These are phyloP conservation scores for Trametes maxima DNA, from an alignment of 768 basidiomycete genomes.

Conservation along the genomic window DNA sequence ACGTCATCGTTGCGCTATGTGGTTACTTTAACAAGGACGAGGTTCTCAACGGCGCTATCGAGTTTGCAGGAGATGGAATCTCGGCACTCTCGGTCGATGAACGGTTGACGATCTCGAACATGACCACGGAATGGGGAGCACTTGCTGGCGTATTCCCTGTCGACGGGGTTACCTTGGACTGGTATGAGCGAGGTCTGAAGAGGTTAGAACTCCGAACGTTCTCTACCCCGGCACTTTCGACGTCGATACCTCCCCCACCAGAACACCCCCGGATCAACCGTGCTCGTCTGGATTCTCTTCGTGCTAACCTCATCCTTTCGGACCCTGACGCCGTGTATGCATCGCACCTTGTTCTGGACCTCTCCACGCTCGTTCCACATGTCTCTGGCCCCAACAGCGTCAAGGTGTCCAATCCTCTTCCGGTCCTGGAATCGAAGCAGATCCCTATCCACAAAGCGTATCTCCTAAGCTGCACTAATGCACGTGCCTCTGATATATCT, in stretches of 20 bases:
- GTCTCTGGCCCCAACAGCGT: conserved; percentile 98
- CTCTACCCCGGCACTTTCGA: conserved; percentile 47
- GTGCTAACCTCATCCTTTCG: conserved; percentile 54
- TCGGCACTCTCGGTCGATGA: conserved; percentile 82
- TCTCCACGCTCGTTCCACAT: conserved; percentile 92
- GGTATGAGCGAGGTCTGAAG: conserved; percentile 79
- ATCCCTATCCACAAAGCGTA: conserved; percentile 96
- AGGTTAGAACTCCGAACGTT: conserved; percentile 81
- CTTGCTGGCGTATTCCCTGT: conserved; percentile 94
- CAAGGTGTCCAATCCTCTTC: conserved; percentile 93
- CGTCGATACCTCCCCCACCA: conserved; percentile 67
- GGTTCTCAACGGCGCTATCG: conserved; percentile 94
- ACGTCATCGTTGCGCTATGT: conserved; percentile 96
- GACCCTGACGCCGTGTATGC: conserved; percentile 82
- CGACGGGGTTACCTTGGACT: conserved; percentile 76
- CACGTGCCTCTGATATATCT: conserved; percentile 91
- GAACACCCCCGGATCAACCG: conserved; percentile 88
- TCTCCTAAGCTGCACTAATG: conserved; percentile 97
- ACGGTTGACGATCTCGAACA: conserved; percentile 95
- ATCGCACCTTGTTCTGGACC: conserved; percentile 86
- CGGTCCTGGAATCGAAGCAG: conserved; percentile 69
- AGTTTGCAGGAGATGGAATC: conserved; percentile 92
- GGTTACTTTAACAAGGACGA: conserved; percentile 96
- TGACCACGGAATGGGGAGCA: conserved; percentile 99
- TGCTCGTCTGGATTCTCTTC: conserved; percentile 66